Conservation (phyloP, 257 asterid genomes). For the Petunia axillaris region DNA sequence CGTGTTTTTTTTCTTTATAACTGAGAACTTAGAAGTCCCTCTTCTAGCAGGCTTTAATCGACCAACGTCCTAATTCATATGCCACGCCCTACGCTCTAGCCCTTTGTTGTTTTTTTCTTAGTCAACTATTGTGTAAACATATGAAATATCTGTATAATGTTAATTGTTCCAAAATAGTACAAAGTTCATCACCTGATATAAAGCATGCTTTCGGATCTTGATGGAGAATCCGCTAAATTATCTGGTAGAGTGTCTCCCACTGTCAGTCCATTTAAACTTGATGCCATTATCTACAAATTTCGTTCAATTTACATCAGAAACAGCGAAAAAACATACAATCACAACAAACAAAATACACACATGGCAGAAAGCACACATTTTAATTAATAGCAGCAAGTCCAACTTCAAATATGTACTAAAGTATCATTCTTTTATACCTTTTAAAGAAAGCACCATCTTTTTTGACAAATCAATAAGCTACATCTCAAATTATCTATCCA, state of each 20-base stretch:
- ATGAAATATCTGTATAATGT: background rate
- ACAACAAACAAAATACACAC: background rate
- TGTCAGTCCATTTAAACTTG: constrained; percentile 92
- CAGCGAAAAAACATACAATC: background rate
- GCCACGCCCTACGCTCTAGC: too few relatives aligned
- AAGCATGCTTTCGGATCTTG: constrained; percentile 68
- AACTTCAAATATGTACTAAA: background rate
- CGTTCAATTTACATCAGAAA: constrained; percentile 1
- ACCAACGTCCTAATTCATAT: too few relatives aligned
- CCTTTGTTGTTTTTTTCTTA: too few relatives aligned
- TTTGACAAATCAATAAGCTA: background rate
- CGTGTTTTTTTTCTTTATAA: too few relatives aligned
- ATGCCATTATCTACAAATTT: constrained; percentile 88
- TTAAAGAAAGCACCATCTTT: background rate
- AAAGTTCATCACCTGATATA: constrained; percentile 51
- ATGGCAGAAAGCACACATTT: background rate
- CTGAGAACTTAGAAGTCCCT: too few relatives aligned
- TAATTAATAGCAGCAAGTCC: background rate
- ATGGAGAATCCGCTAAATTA: constrained; percentile 78
- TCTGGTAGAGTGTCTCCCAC: constrained; percentile 77
- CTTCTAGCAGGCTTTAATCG: too few relatives aligned
- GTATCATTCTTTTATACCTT: background rate
- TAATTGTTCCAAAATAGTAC: background rate
- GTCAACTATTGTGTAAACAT: too few relatives aligned
- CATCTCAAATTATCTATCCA: background rate